These are phyloP conservation scores for Pythium apleroticum DNA, from an alignment of 352 stramenopile genomes.

Conservation along the genomic window DNA sequence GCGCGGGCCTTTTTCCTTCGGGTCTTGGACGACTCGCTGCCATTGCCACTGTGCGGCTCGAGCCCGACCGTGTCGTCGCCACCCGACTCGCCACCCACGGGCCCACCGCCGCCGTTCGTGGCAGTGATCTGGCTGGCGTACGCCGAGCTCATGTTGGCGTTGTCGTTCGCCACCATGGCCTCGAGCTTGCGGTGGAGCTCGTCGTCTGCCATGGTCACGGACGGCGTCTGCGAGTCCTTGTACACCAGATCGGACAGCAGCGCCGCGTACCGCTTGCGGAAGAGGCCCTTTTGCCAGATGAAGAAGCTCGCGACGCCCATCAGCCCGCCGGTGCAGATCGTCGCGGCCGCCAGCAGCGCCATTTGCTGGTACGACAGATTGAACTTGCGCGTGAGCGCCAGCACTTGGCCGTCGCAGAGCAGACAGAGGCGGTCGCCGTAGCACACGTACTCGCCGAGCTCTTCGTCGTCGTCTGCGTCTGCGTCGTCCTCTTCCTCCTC, in stretches of 20 bases:
- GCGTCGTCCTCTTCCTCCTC: conserved; percentile 23
- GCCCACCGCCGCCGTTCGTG: not conserved
- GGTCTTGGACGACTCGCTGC: conserved; percentile 17
- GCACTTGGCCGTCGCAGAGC: conserved; percentile 69
- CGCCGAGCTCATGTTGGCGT: conserved; percentile 7
- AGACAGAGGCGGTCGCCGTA: conserved; percentile 74
- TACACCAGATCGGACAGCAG: conserved; percentile 51
- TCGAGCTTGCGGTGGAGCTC: conserved; percentile 20
- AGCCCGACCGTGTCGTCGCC: not conserved
- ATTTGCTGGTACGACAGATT: conserved; percentile 82
- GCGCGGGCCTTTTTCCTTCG: conserved; percentile 21
- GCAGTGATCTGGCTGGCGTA: conserved; percentile 2
- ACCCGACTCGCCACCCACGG: too few relatives aligned
- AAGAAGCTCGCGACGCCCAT: conserved; percentile 70
- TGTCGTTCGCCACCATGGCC: conserved; percentile 1
- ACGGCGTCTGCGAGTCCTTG: conserved; percentile 15
- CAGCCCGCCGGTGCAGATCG: conserved; percentile 50
- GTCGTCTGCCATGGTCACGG: conserved; percentile 3
- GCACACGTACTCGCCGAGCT: conserved; percentile 57
- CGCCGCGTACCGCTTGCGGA: conserved; percentile 74
- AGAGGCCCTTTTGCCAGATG: conserved; percentile 64
- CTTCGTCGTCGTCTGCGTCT: conserved; percentile 26
- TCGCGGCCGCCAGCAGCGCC: conserved; percentile 51
- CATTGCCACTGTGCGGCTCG: not conserved
- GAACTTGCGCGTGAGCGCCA: conserved; percentile 67